Evolutionary conservation across 140 eudicot genomes (phyloP), one percentile per base, ranked within the genome.

Genomic region (Stevia rebaudiana): DNA sequence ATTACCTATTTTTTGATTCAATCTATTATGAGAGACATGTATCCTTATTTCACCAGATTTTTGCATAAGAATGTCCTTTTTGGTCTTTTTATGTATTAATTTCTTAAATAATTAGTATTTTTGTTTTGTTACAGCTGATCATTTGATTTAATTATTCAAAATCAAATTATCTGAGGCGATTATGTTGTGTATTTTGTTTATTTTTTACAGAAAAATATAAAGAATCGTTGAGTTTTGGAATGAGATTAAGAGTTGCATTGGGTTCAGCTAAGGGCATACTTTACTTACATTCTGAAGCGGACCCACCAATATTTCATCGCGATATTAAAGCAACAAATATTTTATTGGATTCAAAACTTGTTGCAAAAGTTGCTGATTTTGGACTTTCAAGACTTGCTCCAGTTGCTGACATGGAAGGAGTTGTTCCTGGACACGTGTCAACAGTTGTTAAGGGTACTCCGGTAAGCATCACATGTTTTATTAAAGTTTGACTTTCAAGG

Each of bases 381-480:
- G 98, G 98, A 72, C 86, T 91, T 65, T 91, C 98, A 21, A 69
- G 88, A 37, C 95, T 91, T 7, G 98, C 96, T 65, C 96, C 98
- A 11, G 88, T 87, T 76, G 83, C 95, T 11, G 91, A 87, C 64
- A 7, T 75, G 66, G 91, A 84, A 78, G 98, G 98, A 22, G 30
- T 50, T 61, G 44, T 76, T 48, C 98, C 98, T 54, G 71, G 77
- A 67, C 91, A 91, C 72, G 92, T 91, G 62, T 87, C 98, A 0
- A 91, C 96, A 24, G 96, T 87, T 21, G 97, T 90, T 21, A 90
- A 82, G 80, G 97, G 97, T 44, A 90, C 97, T 68, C 97, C 97
- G 60, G 97, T 90, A 64, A 77, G 81, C 40, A 33, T 52, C 18
- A 15, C 30, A 8, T 41, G 12, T 60, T 37, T 55, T 50, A 12